Conservation (phyloP, 306 rosid species). For the Castanea mollissima region DNA sequence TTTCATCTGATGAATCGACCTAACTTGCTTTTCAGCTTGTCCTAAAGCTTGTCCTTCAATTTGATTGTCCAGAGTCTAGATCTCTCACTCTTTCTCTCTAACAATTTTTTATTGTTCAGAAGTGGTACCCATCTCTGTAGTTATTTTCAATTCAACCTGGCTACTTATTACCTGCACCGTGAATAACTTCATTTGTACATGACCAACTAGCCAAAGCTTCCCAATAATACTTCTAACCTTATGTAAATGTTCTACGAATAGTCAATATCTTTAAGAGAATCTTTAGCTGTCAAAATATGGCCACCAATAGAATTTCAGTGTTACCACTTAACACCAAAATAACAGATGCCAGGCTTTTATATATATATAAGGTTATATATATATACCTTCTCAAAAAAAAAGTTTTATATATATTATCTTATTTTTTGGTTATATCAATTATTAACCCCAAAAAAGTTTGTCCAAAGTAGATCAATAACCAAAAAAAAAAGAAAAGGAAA, state of each 20-base stretch:
- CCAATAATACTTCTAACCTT: constrained; percentile 3
- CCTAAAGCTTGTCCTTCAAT: constrained; percentile 19
- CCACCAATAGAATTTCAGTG: constrained; percentile 54
- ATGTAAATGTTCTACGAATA: constrained; percentile 42
- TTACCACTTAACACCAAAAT: constrained; percentile 61
- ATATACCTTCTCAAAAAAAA: not conserved
- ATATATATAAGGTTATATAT: not conserved
- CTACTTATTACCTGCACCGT: no score
- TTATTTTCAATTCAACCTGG: not conserved
- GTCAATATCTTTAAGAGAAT: constrained; percentile 59
- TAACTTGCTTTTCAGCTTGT: not conserved
- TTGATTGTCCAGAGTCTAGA: constrained; percentile 10
- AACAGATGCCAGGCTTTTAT: constrained; percentile 35
- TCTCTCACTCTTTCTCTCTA: constrained; percentile 1
- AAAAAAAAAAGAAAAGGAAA: not conserved
- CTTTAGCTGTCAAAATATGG: constrained; percentile 57
- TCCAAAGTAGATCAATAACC: not conserved
- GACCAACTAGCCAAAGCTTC: constrained; percentile 29
- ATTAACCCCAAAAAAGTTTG: not conserved
- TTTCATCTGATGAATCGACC: not conserved
- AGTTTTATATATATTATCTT: not conserved
- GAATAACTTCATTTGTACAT: constrained; percentile 18
- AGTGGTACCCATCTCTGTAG: not conserved
- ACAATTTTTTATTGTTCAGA: constrained; percentile 9
- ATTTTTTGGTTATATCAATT: not conserved